phyloP scores from a whole-genome alignment of 176 grass and related monocot genomes.

The Hyparrhenia diplandra region DNA sequence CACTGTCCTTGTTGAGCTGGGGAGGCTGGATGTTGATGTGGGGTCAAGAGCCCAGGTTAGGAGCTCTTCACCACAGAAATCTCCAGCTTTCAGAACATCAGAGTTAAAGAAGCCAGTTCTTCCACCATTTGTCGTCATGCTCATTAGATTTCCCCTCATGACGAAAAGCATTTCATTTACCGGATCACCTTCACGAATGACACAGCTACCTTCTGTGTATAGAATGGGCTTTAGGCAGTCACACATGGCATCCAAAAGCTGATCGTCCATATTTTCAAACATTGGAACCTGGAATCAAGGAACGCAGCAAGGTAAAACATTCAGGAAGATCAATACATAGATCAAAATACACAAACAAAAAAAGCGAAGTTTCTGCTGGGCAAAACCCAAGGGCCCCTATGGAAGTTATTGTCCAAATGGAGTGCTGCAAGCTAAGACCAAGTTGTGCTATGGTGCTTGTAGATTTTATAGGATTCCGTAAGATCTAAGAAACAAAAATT shows the following conservation, averaged over 20 bases:
- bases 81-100: conserved; percentile 62
- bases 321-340: not conserved
- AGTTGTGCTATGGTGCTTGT: not conserved
- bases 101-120: conserved; percentile 90
- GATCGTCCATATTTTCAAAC: conserved; percentile 92
- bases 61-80: conserved; percentile 86
- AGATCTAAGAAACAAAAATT: not conserved
- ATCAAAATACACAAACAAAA: not conserved
- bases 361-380: not conserved
- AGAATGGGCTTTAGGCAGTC: conserved; percentile 72
- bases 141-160: conserved; percentile 77
- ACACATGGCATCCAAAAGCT: conserved; percentile 77
- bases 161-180: conserved; percentile 86
- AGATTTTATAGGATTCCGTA: not conserved
- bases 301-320: not conserved
- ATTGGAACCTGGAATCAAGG: conserved; percentile 62
- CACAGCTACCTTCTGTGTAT: conserved; percentile 73
- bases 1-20: conserved; percentile 84
- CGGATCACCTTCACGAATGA: conserved; percentile 77
- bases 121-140: conserved; percentile 79
- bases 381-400: not conserved
- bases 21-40: conserved; percentile 51
- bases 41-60: conserved; percentile 95
- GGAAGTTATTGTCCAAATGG: not conserved
- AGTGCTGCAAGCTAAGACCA: not conserved